Conservation (phyloP, 768 basidiomycete genomes). For the Hygrophoropsis aurantiaca region DNA sequence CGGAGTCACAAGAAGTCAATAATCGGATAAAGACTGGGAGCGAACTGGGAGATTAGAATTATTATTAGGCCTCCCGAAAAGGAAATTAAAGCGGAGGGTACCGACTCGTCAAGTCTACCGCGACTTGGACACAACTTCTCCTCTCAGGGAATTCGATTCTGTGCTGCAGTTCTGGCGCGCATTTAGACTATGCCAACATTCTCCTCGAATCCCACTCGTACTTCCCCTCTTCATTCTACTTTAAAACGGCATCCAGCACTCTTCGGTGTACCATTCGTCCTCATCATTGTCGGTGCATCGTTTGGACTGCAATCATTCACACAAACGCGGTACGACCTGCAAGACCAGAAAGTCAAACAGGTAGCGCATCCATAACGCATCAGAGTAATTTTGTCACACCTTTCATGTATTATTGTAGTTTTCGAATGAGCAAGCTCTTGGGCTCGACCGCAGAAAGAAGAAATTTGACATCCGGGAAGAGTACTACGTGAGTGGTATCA, state of each 20-base stretch:
- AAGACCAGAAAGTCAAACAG: conserved; percentile 75
- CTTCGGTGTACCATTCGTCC: conserved; percentile 86
- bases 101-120: too few species aligned
- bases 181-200: conserved; percentile 47
- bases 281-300: conserved; percentile 83
- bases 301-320: conserved; percentile 83
- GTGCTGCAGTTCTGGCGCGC: too few species aligned
- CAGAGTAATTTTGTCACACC: background rate
- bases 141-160: too few species aligned
- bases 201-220: conserved; percentile 44
- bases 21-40: too few species aligned
- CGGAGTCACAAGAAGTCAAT: too few species aligned
- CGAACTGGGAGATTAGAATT: too few species aligned
- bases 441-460: conserved; percentile 66
- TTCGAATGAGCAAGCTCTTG: conserved; percentile 75
- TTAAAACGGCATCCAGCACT: conserved; percentile 63
- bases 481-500: conserved; percentile 78
- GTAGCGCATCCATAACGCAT: conserved; percentile 33
- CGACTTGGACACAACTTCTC: too few species aligned
- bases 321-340: conserved; percentile 87
- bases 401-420: conserved; percentile 41
- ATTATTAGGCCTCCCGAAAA: too few species aligned
- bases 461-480: conserved; percentile 93
- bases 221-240: conserved; percentile 37
- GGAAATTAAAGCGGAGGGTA: too few species aligned